Base-by-base conservation (phyloP, 257 asterid genomes). In the Ilex asprella region DNA sequence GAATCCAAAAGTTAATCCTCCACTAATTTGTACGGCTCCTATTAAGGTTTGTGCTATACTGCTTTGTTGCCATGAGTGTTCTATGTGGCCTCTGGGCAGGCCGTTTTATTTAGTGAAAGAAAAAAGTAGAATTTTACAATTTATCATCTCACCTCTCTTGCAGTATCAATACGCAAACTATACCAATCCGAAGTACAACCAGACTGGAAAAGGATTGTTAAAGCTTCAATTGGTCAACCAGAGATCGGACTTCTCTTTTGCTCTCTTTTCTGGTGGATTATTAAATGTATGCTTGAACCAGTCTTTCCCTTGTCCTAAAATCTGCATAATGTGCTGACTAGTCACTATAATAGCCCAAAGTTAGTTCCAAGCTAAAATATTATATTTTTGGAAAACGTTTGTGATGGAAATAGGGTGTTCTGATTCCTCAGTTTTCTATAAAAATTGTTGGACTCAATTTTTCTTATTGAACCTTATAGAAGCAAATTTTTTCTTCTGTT, bases 101-200 rank as follows among this genome's bases (percentile, higher is more conserved):
- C 16, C 16, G 6, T 15, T 49, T 49, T 12, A 53, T 16, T 65
- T 58, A 62, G 41, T 64, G 16, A 51, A 55, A 60, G 47, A 31
- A 11, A 31, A 65, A 56, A 59, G 53, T 63, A 47, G 65, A 31
- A 46, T 51, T 30, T 39, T 57, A 39, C 31, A 2, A 8, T 60
- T 52, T 32, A 11, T 30, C 13, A 14, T 39, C 67, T 59, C 67
- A 13, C 52, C 55, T 39, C 31, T 41, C 62, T 4, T 80, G 84
- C 94, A 92, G 99, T 92, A 74, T 75, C 99, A 92, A 56, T 92
- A 65, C 75, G 97, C 96, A 54, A 89, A 83, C 64, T 81, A 73
- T 67, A 73, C 86, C 76, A 89, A 68, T 73, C 82, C 79, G 2
- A 79, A 65, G 54, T 92, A 89, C 68, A 81, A 63, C 70, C 75